Evolutionary conservation across 305 asterid species (phyloP).

Genomic region (Plantago coronopus): DNA sequence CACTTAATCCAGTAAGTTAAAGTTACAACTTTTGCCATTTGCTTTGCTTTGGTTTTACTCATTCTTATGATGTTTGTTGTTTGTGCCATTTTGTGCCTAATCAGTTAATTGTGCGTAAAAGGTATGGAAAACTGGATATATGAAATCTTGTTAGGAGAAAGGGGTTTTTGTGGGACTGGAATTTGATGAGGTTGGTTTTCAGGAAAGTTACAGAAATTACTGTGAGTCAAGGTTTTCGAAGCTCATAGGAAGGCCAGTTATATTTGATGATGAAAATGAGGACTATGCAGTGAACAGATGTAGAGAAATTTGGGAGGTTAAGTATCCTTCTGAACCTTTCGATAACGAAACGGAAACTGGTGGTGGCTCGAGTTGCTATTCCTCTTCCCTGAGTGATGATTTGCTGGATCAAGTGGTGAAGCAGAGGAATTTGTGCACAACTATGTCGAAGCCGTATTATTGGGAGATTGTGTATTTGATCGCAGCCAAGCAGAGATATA

Average conservation of each 20-base stretch:
- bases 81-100: no score
- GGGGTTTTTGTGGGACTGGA: neutral
- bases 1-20: no score
- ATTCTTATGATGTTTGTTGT: no score
- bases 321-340: conserved; percentile 64
- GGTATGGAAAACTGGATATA: no score
- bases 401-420: conserved; percentile 52
- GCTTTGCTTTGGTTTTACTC: neutral
- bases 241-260: conserved; percentile 61
- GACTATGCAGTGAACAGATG: conserved; percentile 80
- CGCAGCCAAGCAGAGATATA: conserved; percentile 78
- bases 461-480: conserved; percentile 70
- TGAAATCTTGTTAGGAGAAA: no score
- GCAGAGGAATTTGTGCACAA: conserved; percentile 37
- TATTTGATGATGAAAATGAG: conserved; percentile 74
- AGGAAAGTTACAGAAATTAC: conserved; percentile 65
- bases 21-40: neutral
- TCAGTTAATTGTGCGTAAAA: no score
- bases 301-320: conserved; percentile 66
- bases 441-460: conserved; percentile 61
- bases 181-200: conserved; percentile 21
- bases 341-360: conserved; percentile 48
- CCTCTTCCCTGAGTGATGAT: conserved; percentile 33
- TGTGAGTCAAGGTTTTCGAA: conserved; percentile 80
- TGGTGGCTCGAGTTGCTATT: neutral